Base-by-base conservation (phyloP, 768 basidiomycete species). In the Rhizopogon vesiculosus region DNA sequence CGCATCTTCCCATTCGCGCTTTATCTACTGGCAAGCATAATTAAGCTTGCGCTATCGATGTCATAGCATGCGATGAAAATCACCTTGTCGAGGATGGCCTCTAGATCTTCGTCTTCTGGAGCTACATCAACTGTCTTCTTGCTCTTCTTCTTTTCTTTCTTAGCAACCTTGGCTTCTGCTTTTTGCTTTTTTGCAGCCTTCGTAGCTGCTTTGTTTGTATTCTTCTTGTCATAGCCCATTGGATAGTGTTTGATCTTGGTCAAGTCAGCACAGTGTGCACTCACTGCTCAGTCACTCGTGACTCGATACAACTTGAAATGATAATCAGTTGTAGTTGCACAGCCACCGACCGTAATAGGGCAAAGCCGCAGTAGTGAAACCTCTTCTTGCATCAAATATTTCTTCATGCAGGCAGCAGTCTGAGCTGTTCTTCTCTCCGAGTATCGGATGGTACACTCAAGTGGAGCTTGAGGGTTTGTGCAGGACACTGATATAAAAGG, bases 11-110 rank as follows among this genome's bases (percentile, higher is more conserved):
- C 90, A 93, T 68, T 93, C 89, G 67, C 81, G 78, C 64, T 84
- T 80, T 71, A 89, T 85, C 86, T 89, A 85, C 78, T 81, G 31
- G 60, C 61, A 63, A 45, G 57, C 38, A 42, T 13, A 15, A 18
- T 39, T 44, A 19, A 9, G 35, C 33, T 31, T 60, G 3, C 29
- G 3, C 38, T 57, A 49, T 62, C 50, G 50, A 16, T 6, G 51
- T 2, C 40, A 28, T 43, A 8, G 10, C 9, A 29, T 15, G 42
- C 15, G 50, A 28, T 25, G 7, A 48, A 51, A 44, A 51, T 62
- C 59, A 91, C 91, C 78, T 83, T 82, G 63, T 91, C 92, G 33
- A 95, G 78, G 56, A 95, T 92, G 3, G 77, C 81, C 64, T 96
- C 91, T 5, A 96, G 76, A 76, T 95, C 89, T 59, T 91, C 81